Base-by-base conservation (phyloP, 257 asterid species). In the Verbena officinalis region DNA sequence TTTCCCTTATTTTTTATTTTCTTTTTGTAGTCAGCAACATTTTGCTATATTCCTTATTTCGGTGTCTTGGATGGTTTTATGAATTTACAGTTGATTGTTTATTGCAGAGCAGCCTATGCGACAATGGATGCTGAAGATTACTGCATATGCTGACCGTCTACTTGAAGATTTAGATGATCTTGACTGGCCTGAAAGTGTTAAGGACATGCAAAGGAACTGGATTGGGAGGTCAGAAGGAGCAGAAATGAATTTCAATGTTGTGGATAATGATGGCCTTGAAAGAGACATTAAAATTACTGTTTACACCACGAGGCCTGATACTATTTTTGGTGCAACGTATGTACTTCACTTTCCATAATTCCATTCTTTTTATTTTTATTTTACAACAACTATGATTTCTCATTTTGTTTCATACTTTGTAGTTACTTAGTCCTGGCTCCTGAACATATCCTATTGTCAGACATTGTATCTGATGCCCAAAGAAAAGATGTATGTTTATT, bases 41-140 rank as follows among this genome's bases (percentile, higher is more conserved):
- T 70, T 62, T 45, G 45, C 71, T 69, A 24, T 70, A 65, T 80
- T 66, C 70, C 74, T 71, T 82, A 63, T 81, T 80, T 80, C 71
- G 75, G 75, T 76, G 61, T 67, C 48, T 82, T 71, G 88, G 81
- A 85, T 85, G 89, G 89, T 83, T 81, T 83, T 82, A 86, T 84
- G 89, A 87, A 88, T 94, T 86, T 94, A 84, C 97, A 86, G 93
- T 88, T 86, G 77, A 76, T 89, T 94, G 88, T 94, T 88, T 90
- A 83, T 90, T 88, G 79, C 95, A 89, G 86, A 94, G 96, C 96
- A 94, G 99, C 99, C 99, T 74, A 94, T 94, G 99, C 95, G 96
- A 84, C 99, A 94, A 68, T 94, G 99, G 99, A 94, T 94, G 96
- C 84, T 94, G 84, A 88, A 67, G 92, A 90, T 90, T 72, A 94